phyloP scores from a whole-genome alignment of 441 rosid genomes.

The Euphorbia celastroides region DNA sequence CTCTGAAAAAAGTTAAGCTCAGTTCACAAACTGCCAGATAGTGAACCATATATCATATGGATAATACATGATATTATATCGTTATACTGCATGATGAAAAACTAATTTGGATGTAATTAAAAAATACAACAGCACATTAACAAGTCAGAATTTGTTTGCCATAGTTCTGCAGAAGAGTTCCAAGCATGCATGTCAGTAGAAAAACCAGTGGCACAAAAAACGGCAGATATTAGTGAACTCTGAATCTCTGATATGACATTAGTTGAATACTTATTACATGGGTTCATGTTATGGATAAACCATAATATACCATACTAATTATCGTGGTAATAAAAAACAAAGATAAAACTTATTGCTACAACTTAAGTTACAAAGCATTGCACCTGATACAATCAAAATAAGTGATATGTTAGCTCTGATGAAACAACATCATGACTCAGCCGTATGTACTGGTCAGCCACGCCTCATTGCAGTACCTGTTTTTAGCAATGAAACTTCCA shows the following conservation, averaged over 20 bases:
- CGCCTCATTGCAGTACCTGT: neutral
- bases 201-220: neutral
- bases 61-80: neutral
- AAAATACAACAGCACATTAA: neutral
- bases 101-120: neutral
- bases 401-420: neutral
- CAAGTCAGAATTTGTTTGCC: neutral
- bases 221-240: neutral
- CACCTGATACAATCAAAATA: neutral
- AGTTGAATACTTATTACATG: neutral
- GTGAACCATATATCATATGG: neutral
- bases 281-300: neutral
- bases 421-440: neutral
- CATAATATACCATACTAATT: neutral
- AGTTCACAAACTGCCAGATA: slow-evolving; percentile 7
- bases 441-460: neutral
- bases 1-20: slow-evolving; percentile 43
- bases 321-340: neutral
- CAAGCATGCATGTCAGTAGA: neutral
- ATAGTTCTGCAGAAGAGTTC: neutral
- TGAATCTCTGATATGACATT: too few species aligned
- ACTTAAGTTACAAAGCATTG: neutral
- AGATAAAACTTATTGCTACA: neutral
- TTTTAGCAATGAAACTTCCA: neutral
- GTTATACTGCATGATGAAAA: neutral